phyloP scores from a whole-genome alignment of 192 early-diverging fungal genomes.

The Backusella australiensis region DNA sequence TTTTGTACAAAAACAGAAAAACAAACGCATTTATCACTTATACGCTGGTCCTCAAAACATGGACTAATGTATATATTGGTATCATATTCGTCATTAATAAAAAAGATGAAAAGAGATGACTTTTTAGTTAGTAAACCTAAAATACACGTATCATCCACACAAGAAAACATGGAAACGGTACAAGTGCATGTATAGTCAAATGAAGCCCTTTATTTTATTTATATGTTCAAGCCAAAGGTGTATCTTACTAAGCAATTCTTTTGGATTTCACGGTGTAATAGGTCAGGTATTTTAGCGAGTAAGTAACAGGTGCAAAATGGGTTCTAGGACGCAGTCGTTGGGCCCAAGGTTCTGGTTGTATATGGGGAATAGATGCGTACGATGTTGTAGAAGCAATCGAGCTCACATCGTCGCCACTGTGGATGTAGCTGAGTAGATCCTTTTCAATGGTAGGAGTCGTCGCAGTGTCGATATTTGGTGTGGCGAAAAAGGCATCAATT shows the following conservation, averaged over 20 bases:
- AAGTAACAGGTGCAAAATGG: neutral
- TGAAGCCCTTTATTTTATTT: too few species aligned
- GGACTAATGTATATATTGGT: too few species aligned
- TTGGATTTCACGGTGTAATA: neutral
- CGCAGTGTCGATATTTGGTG: neutral
- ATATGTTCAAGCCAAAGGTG: neutral
- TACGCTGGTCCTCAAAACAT: too few species aligned
- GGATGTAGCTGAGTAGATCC: neutral
- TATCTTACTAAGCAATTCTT: neutral
- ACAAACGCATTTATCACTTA: too few species aligned
- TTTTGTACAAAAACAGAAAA: too few species aligned
- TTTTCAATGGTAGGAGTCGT: neutral
- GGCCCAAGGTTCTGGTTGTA: neutral
- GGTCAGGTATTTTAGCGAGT: neutral
- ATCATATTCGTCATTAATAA: too few species aligned
- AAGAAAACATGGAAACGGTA: too few species aligned
- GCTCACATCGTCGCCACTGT: neutral
- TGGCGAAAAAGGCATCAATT: neutral
- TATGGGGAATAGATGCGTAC: neutral
- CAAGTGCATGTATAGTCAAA: too few species aligned
- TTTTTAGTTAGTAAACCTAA: too few species aligned
- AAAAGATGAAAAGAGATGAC: too few species aligned
- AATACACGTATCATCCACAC: too few species aligned
- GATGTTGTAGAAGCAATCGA: neutral
- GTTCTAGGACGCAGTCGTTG: neutral